Conservation (phyloP, 2,329 filamentous ascomycete species). For the Clarireedia monteithiana region DNA sequence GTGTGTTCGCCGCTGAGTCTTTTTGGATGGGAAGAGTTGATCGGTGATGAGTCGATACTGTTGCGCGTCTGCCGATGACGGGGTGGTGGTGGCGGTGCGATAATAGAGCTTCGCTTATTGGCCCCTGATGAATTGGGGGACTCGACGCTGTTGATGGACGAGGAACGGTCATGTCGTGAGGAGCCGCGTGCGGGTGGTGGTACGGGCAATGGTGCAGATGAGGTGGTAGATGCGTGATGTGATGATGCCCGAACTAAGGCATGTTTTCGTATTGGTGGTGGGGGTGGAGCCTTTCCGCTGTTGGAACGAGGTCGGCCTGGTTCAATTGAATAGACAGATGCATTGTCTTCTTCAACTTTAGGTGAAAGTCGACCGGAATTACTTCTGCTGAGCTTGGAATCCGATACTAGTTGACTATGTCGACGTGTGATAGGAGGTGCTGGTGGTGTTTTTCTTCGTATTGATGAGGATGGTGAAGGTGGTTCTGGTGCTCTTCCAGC, state of each 20-base stretch:
- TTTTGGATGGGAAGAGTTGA: conserved; percentile 12
- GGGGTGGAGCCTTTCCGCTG: conserved; percentile 24
- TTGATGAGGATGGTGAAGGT: conserved; percentile 28
- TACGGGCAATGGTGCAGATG: conserved; percentile 31
- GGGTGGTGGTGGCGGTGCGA: conserved; percentile 31
- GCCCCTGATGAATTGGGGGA: conserved; percentile 1
- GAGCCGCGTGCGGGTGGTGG: conserved; percentile 32
- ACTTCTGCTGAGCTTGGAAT: conserved; percentile 21
- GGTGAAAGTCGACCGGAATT: conserved; percentile 20
- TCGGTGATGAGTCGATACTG: conserved; percentile 18
- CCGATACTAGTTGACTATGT: conserved; percentile 26
- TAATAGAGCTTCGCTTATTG: conserved; percentile 21
- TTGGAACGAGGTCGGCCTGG: conserved; percentile 13
- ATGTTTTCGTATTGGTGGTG: conserved; percentile 28
- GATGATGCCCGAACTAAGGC: conserved; percentile 20
- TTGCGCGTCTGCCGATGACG: conserved; percentile 34
- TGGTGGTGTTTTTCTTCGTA: conserved; percentile 31
- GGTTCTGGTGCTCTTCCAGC: conserved; percentile 44
- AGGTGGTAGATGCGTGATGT: conserved; percentile 20
- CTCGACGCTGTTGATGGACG: conserved; percentile 24
- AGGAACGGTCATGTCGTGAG: conserved; percentile 18
- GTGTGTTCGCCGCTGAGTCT: conserved; percentile 21
- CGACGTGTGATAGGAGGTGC: conserved; percentile 33
- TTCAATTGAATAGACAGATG: conserved; percentile 11
- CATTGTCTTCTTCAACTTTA: conserved; percentile 25